Evolutionary conservation across 805 yeast genomes (phyloP).

Genomic region (Ascoidea asiatica): DNA sequence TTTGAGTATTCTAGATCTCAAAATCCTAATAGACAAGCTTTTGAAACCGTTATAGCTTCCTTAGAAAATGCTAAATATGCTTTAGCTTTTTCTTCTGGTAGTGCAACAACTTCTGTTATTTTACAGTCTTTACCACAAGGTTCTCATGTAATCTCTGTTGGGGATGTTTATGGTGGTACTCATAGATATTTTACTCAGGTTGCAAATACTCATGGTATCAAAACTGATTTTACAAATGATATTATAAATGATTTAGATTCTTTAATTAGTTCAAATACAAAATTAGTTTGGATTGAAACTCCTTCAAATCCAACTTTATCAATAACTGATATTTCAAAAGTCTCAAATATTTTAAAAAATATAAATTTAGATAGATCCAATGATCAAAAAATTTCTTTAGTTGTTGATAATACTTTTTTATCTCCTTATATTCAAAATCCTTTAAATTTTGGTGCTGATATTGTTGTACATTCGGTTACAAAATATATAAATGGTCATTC

Average conservation of each 20-base stretch:
- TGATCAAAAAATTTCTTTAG: constrained; percentile 43
- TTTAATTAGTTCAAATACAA: constrained; percentile 48
- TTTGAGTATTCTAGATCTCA: constrained; percentile 79
- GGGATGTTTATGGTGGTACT: constrained; percentile 87
- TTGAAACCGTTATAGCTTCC: constrained; percentile 68
- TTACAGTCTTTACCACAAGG: constrained; percentile 62
- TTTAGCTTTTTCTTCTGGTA: constrained; percentile 73
- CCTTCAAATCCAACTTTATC: constrained; percentile 83
- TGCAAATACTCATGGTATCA: constrained; percentile 67
- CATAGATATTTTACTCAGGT: constrained; percentile 84
- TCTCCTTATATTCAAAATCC: constrained; percentile 85
- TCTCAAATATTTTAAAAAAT: constrained; percentile 37
- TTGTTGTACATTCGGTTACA: constrained; percentile 81
- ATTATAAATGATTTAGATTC: constrained; percentile 43
- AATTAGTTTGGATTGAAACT: constrained; percentile 76
- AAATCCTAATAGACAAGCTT: constrained; percentile 76
- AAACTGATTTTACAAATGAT: constrained; percentile 52
- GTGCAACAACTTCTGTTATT: constrained; percentile 69
- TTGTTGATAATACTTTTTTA: constrained; percentile 80
- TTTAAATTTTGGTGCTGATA: constrained; percentile 69
- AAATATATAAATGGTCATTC: constrained; percentile 89
- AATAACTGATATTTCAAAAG: constrained; percentile 59
- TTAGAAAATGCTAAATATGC: constrained; percentile 67
- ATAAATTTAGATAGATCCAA: constrained; percentile 24
- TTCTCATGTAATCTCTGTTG: constrained; percentile 64